These are phyloP conservation scores for Coemansia sp. DNA, from an alignment of 192 early-diverging fungal genomes.

Conservation along the genomic window DNA sequence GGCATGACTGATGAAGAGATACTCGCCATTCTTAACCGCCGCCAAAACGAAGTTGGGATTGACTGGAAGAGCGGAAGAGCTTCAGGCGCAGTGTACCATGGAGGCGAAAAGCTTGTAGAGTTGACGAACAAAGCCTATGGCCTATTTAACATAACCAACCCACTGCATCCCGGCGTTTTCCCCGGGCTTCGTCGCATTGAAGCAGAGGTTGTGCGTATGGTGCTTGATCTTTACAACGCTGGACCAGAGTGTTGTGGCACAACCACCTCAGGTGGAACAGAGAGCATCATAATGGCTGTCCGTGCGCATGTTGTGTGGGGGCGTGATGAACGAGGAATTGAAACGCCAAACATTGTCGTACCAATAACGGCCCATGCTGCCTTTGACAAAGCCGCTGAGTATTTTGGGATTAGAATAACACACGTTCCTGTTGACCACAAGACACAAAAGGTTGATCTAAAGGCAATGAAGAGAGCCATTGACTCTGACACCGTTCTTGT, in stretches of 20 bases:
- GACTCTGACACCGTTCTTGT: constrained; percentile 90
- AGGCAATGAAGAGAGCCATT: constrained; percentile 75
- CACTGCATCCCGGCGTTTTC: constrained; percentile 94
- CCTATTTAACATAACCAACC: constrained; percentile 82
- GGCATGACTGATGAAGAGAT: constrained; percentile 68
- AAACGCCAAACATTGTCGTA: constrained; percentile 88
- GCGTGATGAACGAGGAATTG: constrained; percentile 72
- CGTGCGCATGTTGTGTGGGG: constrained; percentile 92
- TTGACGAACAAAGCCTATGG: constrained; percentile 78
- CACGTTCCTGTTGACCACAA: constrained; percentile 79
- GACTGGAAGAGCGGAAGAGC: constrained; percentile 87
- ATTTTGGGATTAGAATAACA: constrained; percentile 87
- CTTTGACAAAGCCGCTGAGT: constrained; percentile 91
- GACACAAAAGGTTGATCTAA: constrained; percentile 76
- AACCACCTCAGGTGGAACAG: constrained; percentile 93
- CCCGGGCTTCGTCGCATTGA: constrained; percentile 94
- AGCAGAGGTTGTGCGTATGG: constrained; percentile 93
- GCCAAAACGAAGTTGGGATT: constrained; percentile 60
- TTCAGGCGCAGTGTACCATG: constrained; percentile 92
- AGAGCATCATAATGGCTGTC: constrained; percentile 92
- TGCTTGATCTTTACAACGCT: constrained; percentile 83
- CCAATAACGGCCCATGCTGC: constrained; percentile 95
- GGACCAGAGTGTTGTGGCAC: constrained; percentile 71
- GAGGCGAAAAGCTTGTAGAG: constrained; percentile 76
- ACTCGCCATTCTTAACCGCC: constrained; percentile 61